Percentiles rank a stretch among this genome's conserved stretches.
phyloP scores from a whole-genome alignment of 169 alveolate genomes.

The Plasmodium knowlesi region DNA sequence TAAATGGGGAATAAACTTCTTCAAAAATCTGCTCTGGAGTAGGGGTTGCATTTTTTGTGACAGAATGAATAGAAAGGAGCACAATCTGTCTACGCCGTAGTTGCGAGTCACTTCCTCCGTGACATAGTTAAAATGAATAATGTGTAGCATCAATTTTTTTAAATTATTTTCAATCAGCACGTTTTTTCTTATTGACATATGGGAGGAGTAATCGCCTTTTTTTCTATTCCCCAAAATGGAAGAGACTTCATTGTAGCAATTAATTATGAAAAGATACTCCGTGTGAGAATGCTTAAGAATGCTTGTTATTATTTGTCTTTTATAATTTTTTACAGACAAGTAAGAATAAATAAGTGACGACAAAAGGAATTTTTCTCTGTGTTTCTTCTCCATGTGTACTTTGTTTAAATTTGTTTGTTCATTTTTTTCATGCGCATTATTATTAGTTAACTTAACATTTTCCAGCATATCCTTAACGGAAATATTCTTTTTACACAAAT shows the following conservation, averaged over 20 bases:
- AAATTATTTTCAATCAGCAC: constrained; percentile 9
- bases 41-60: constrained; percentile 23
- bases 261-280: constrained; percentile 34
- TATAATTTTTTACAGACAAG: constrained; percentile 44
- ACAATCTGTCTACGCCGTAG: constrained; percentile 30
- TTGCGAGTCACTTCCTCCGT: constrained; percentile 1
- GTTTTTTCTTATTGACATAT: neutral
- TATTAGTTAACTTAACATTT: neutral
- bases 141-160: constrained; percentile 33
- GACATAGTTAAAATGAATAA: constrained; percentile 36
- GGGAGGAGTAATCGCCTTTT: constrained; percentile 5
- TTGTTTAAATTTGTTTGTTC: neutral
- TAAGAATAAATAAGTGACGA: constrained; percentile 62
- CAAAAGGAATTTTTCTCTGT: constrained; percentile 3
- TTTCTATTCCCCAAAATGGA: constrained; percentile 1
- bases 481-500: constrained; percentile 16
- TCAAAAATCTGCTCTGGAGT: neutral
- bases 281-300: neutral
- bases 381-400: neutral
- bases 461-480: constrained; percentile 31
- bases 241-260: constrained; percentile 9
- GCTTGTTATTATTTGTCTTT: constrained; percentile 28
- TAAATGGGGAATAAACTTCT: neutral
- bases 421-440: neutral
- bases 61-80: constrained; percentile 27